Conservation (phyloP, 768 basidiomycete genomes). For the Rhodotorula toruloides region DNA sequence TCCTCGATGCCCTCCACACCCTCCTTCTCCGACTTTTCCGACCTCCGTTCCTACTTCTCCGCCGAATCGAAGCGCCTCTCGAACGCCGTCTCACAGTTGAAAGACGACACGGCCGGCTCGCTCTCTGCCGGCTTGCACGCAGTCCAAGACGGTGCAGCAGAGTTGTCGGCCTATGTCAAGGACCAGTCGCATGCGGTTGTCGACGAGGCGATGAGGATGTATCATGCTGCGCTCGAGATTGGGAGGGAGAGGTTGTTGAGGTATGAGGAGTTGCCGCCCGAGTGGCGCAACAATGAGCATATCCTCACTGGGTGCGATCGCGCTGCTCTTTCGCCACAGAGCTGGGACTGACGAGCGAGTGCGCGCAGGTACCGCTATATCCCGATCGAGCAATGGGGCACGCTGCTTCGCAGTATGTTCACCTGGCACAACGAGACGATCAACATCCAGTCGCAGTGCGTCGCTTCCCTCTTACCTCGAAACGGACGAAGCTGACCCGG, state of each 20-base stretch:
- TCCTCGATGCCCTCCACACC: constrained; percentile 20
- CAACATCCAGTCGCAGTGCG: constrained; percentile 40
- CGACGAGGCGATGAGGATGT: constrained; percentile 34
- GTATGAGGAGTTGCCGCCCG: constrained; percentile 42
- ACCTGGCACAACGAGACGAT: constrained; percentile 43
- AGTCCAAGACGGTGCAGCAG: constrained; percentile 15
- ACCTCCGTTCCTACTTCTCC: constrained; percentile 28
- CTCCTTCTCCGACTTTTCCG: constrained; percentile 5
- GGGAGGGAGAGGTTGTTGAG: constrained; percentile 39
- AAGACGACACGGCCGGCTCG: constrained; percentile 9
- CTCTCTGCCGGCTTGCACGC: constrained; percentile 11
- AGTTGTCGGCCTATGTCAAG: constrained; percentile 16
- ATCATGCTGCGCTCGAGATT: constrained; percentile 32
- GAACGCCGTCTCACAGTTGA: constrained; percentile 13
- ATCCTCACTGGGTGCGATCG: constrained; percentile 33
- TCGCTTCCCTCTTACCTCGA: background rate
- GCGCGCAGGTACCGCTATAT: constrained; percentile 45
- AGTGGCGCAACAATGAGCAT: constrained; percentile 44
- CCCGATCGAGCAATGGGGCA: constrained; percentile 40
- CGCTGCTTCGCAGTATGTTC: constrained; percentile 33
- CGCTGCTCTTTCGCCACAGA: too few relatives aligned
- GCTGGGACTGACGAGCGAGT: too few relatives aligned
- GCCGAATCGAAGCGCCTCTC: constrained; percentile 24
- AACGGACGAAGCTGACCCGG: background rate
- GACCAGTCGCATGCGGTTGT: constrained; percentile 7